These are phyloP conservation scores for Tricholoma hemisulphureum DNA, from an alignment of 768 basidiomycete species.

Conservation along the genomic window DNA sequence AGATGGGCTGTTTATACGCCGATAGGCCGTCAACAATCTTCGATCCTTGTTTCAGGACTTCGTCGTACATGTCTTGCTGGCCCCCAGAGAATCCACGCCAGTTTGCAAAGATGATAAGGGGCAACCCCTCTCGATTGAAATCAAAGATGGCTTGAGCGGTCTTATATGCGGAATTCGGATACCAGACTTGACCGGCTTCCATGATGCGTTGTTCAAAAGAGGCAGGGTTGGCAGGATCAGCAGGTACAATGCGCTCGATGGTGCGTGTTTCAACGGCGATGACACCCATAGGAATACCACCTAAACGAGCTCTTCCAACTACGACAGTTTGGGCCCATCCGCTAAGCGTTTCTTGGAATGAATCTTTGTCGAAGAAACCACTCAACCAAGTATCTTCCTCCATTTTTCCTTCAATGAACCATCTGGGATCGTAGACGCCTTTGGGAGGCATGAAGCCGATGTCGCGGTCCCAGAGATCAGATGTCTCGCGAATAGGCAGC, in stretches of 20 bases:
- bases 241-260: slow-evolving; percentile 93
- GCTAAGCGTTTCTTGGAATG: slow-evolving; percentile 97
- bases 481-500: slow-evolving; percentile 71
- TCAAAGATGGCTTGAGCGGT: slow-evolving; percentile 99
- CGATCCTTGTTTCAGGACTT: slow-evolving; percentile 93
- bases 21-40: slow-evolving; percentile 99
- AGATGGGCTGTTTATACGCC: slow-evolving; percentile 95
- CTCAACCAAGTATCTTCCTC: slow-evolving; percentile 82
- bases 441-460: slow-evolving; percentile 91
- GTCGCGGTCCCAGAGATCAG: slow-evolving; percentile 88
- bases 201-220: slow-evolving; percentile 98
- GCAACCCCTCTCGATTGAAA: slow-evolving; percentile 94
- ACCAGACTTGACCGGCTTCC: slow-evolving; percentile 99
- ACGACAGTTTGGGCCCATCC: slow-evolving; percentile 99
- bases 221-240: slow-evolving; percentile 94
- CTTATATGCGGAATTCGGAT: slow-evolving; percentile 99
- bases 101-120: slow-evolving; percentile 98
- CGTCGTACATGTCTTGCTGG: slow-evolving; percentile 99
- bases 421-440: slow-evolving; percentile 93
- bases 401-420: slow-evolving; percentile 94
- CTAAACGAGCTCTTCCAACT: slow-evolving; percentile 91
- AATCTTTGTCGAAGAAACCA: slow-evolving; percentile 96
- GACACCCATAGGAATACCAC: slow-evolving; percentile 96
- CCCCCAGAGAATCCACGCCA: slow-evolving; percentile 99
- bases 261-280: slow-evolving; percentile 98